These are phyloP conservation scores for Mycocentrospora acerina DNA, from an alignment of 2,329 filamentous ascomycete genomes.

Conservation along the genomic window DNA sequence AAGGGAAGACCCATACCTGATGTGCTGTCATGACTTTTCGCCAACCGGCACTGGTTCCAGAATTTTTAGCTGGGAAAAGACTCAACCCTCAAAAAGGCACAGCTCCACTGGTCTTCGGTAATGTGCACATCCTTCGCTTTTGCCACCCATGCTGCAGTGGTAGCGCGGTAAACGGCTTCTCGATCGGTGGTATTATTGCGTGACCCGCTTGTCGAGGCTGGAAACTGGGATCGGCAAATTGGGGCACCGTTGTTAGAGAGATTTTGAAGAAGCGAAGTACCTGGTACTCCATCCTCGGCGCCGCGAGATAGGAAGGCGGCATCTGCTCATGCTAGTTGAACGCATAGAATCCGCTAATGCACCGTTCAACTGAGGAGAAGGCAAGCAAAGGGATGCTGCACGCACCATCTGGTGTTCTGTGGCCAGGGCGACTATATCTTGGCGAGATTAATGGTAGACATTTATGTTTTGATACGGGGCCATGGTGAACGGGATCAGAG, in stretches of 20 bases:
- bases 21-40: constrained; percentile 86
- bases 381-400: constrained; percentile 32
- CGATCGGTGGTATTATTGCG: constrained; percentile 33
- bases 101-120: constrained; percentile 41
- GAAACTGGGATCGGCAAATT: constrained; percentile 38
- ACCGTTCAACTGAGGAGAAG: constrained; percentile 15
- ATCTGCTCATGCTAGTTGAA: constrained; percentile 28
- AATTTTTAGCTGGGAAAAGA: constrained; percentile 40
- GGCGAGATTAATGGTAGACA: constrained; percentile 28
- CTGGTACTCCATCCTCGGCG: constrained; percentile 22
- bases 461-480: constrained; percentile 21
- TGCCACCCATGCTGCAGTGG: constrained; percentile 41
- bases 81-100: constrained; percentile 40
- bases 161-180: constrained; percentile 37
- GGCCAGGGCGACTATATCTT: constrained; percentile 26
- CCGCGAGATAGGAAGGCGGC: constrained; percentile 7
- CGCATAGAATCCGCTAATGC: constrained; percentile 8
- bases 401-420: constrained; percentile 30
- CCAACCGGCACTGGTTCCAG: constrained; percentile 65
- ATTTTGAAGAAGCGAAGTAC: constrained; percentile 38
- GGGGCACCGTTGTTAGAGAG: constrained; percentile 30
- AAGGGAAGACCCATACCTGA: constrained; percentile 59
- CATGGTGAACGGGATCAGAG: constrained; percentile 32
- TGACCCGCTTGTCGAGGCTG: constrained; percentile 37
- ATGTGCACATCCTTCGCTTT: constrained; percentile 34